A percentile compares a stretch with the other conserved stretches of the same genome.
Evolutionary conservation across 1,139 yeast species (phyloP).

Genomic region (Zygosaccharomyces sapae): DNA sequence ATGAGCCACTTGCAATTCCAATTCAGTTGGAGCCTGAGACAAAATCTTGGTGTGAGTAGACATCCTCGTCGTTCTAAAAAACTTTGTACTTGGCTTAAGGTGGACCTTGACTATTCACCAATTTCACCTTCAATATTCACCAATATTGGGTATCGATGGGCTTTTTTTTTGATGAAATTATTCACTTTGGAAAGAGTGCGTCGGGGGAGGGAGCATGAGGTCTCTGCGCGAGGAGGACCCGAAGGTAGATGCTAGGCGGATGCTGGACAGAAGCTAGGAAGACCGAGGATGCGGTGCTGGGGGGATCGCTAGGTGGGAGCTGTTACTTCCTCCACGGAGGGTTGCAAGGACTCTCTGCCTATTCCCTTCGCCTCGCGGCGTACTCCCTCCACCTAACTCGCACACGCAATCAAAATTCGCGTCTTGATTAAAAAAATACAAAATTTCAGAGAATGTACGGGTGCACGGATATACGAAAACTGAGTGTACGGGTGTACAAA

Average conservation of each 20-base stretch:
- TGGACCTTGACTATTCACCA: slow-evolving; percentile 10
- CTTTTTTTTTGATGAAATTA: neutral
- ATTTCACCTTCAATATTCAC: slow-evolving; percentile 4
- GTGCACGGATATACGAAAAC: neutral
- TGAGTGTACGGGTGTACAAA: neutral
- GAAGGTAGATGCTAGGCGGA: slow-evolving; percentile 1
- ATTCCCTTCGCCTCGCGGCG: neutral
- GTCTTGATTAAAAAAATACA: neutral
- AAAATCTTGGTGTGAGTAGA: slow-evolving; percentile 95
- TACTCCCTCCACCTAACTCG: neutral
- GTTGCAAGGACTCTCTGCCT: neutral
- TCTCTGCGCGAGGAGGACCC: neutral
- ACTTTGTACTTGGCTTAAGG: slow-evolving; percentile 20
- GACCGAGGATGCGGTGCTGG: no score
- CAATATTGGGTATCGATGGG: slow-evolving; percentile 7
- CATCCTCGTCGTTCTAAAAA: slow-evolving; percentile 47
- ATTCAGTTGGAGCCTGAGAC: slow-evolving; percentile 89
- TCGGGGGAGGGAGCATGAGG: neutral
- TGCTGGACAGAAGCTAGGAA: neutral
- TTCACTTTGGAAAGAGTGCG: neutral
- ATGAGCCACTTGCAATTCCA: slow-evolving; percentile 99
- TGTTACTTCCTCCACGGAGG: no score
- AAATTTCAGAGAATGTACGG: neutral
- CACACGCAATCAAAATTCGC: neutral
- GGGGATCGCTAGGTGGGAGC: neutral